These are phyloP conservation scores for Pharnaceum exiguum DNA, from an alignment of 148 eudicot species.

Conservation along the genomic window DNA sequence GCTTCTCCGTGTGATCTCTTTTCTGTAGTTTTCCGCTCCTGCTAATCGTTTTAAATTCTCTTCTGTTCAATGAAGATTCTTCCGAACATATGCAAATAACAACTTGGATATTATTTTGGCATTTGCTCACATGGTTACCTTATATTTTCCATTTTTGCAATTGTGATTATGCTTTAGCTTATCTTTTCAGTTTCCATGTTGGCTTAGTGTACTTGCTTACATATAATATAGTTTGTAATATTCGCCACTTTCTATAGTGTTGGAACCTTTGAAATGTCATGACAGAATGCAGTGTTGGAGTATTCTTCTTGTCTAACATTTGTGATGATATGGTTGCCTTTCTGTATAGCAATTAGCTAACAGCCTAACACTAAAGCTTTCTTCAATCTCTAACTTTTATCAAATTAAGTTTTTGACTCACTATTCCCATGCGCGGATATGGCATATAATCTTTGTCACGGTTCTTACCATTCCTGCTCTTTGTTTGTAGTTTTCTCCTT, in stretches of 20 bases:
- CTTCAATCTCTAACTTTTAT: no score
- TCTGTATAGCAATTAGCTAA: no score
- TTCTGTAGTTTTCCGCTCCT: constrained; percentile 3
- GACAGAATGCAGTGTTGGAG: neutral
- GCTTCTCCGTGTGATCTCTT: constrained; percentile 21
- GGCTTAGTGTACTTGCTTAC: neutral
- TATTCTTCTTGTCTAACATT: neutral
- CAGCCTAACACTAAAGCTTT: no score
- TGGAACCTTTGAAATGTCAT: neutral
- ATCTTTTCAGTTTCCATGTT: constrained; percentile 6
- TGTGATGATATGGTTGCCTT: constrained; percentile 1
- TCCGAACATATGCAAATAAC: constrained; percentile 26
- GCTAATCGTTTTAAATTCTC: constrained; percentile 14
- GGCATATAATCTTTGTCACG: no score
- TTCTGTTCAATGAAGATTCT: constrained; percentile 25
- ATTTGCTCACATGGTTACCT: constrained; percentile 43
- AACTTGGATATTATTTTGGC: constrained; percentile 27
- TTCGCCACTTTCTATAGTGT: neutral
- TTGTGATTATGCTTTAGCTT: constrained; percentile 10
- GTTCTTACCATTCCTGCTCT: no score
- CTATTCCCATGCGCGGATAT: no score
- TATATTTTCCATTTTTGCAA: constrained; percentile 17
- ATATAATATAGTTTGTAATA: neutral
- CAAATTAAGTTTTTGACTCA: no score
- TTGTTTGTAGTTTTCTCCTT: no score